Evolutionary conservation across 2,329 filamentous ascomycete genomes (phyloP).

Genomic region (Scleromitrula shiraiana): DNA sequence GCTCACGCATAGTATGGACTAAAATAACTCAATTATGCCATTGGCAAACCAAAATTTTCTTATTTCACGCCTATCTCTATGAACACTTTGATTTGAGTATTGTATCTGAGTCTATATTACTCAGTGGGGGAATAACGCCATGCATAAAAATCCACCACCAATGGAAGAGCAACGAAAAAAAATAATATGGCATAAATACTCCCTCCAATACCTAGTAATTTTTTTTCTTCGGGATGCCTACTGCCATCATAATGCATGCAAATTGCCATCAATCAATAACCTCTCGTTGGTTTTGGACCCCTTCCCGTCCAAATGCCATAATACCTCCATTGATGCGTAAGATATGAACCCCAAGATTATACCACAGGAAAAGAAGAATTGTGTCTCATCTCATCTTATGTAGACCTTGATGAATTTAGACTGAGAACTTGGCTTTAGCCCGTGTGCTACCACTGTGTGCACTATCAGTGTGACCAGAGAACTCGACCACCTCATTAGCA

Average conservation of each 20-base stretch:
- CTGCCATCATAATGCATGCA: constrained; percentile 16
- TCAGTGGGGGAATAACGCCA: constrained; percentile 9
- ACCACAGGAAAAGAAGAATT: constrained; percentile 6
- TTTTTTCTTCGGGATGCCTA: constrained; percentile 3
- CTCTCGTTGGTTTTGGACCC: constrained; percentile 11
- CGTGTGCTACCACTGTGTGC: constrained; percentile 89
- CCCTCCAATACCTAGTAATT: constrained; percentile 7
- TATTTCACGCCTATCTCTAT: constrained; percentile 7
- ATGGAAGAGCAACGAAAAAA: not conserved
- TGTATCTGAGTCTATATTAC: constrained; percentile 7
- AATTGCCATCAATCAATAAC: constrained; percentile 12
- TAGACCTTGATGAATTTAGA: constrained; percentile 42
- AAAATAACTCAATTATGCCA: no score
- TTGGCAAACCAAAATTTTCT: no score
- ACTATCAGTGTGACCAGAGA: constrained; percentile 92
- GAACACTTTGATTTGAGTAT: constrained; percentile 4
- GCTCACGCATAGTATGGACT: no score
- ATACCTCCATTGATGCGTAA: constrained; percentile 12
- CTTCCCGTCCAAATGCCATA: constrained; percentile 4
- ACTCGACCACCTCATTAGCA: constrained; percentile 73
- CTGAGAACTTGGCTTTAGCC: constrained; percentile 87
- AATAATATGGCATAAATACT: constrained; percentile 11
- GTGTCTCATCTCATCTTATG: constrained; percentile 4
- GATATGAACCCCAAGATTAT: not conserved
- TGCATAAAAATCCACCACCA: constrained; percentile 8